Base-by-base conservation (phyloP, 345 rosid species). In the Salix caprea region DNA sequence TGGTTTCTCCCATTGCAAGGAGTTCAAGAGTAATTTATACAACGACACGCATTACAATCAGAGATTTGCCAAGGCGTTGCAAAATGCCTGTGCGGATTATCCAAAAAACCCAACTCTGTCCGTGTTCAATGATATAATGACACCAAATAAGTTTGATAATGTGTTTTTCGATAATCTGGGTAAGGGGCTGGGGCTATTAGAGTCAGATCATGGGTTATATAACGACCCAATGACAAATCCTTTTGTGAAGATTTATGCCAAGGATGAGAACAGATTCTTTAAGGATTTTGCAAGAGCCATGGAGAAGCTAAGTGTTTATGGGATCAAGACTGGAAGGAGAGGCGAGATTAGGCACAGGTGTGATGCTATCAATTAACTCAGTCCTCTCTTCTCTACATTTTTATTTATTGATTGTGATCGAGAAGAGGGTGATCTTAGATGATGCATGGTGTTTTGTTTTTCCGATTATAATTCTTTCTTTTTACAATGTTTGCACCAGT, bases 341-440 rank as follows among this genome's bases (percentile, higher is more conserved):
- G 99, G 99, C 8, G 99, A 95, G 89, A 89, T 93, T 80, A 86
- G 99, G 79, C 93, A 83, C 82, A 91, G 91, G 85, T 95, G 99
- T 76, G 96, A 93, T 84, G 94, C 96, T 6, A 71, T 89, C 54
- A 94, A 94, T 54, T 94, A 77, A 88, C n/a, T 14, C 42, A 67
- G 58, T n/a, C 26, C 32, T 65, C 19, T 2, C 24, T 56, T 52
- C 32, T 37, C 36, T 7, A 12, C 42, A 26, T 18, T 24, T 36
- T 66, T 65, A 4, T 11, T 67, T 79, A 9, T 15, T 24, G 19
- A 52, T 67, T 46, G 37, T 42, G 69, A 69, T 73, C 60, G 67
- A 56, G 58, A 15, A 28, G 28, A 50, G 52, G 28, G 36, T 75
- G 62, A 48, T 36, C 61, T 46, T 28, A 40, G 60, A 60, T 71